Percentiles rank a stretch among this genome's conserved stretches.
These are phyloP conservation scores for Talaromyces marneffei DNA, from an alignment of 2,329 filamentous ascomycete genomes.

Conservation along the genomic window DNA sequence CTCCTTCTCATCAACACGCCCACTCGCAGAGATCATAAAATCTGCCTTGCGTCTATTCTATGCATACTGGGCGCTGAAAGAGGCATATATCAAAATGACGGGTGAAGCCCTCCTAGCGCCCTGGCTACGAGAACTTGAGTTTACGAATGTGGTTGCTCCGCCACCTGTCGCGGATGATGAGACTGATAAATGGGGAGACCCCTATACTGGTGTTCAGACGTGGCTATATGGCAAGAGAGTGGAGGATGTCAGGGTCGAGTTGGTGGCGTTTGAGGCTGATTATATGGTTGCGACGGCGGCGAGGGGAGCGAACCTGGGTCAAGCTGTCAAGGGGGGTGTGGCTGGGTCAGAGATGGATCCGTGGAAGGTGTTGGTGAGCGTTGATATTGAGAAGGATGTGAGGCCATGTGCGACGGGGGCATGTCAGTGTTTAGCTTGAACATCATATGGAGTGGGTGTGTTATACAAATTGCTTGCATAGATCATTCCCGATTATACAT, in stretches of 20 bases:
- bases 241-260: slow-evolving; percentile 51
- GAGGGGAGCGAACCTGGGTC: slow-evolving; percentile 32
- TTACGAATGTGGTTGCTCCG: slow-evolving; percentile 52
- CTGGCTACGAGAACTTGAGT: slow-evolving; percentile 58
- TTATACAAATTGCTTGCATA: neutral
- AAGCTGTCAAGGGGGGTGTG: no score
- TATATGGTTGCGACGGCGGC: slow-evolving; percentile 56
- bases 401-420: slow-evolving; percentile 35
- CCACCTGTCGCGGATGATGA: slow-evolving; percentile 15
- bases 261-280: slow-evolving; percentile 53
- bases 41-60: slow-evolving; percentile 58
- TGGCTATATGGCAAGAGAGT: slow-evolving; percentile 45
- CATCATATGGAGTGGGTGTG: neutral
- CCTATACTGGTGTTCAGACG: slow-evolving; percentile 43
- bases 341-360: slow-evolving; percentile 19
- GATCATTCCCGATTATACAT: neutral
- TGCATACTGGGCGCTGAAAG: slow-evolving; percentile 60
- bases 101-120: slow-evolving; percentile 58
- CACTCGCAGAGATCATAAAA: slow-evolving; percentile 43
- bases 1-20: slow-evolving; percentile 23
- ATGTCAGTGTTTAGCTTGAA: slow-evolving; percentile 28
- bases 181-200: slow-evolving; percentile 28
- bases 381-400: slow-evolving; percentile 46
- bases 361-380: slow-evolving; percentile 36
- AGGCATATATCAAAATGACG: slow-evolving; percentile 62